Base-by-base conservation (phyloP, 345 rosid species). In the Limnanthes douglasii region DNA sequence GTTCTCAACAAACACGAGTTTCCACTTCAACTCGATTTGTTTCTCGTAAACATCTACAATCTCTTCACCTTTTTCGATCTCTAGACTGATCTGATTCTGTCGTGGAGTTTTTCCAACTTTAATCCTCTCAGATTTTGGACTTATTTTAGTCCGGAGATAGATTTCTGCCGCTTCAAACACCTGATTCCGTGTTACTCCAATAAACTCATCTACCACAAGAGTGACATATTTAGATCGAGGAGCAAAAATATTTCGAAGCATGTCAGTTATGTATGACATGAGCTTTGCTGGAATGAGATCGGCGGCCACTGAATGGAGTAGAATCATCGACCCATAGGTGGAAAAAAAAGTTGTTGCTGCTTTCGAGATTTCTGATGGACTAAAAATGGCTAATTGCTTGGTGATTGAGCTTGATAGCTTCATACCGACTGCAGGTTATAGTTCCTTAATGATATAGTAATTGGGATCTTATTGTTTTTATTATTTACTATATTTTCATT, bases 1-100 rank as follows among this genome's bases (percentile, higher is more conserved):
- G 4, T 62, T 57, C 10, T 61, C 44, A 16, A 48, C 39, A 11
- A 71, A 63, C 21, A 59, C 51, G 24, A 82, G 46, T 29, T 52
- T 39, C 85, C 90, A 77, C 14, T 41, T 54, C 34, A 69, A 42
- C 43, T 67, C 61, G 16, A 65, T 56, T 1, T 72, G 78, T 21
- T 57, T 45, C 8, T 65, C 53, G 44, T 57, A 82, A 6, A 23
- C 16, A 32, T 82, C 94, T 0, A 43, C 11, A 1, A 72, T 60
- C 32, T 63, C 75, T 46, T 77, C 85, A 4, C 46, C 47, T n/a
- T 64, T 51, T 22, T 71, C 90, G 39, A 74, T 51, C 37, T 70
- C 38, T 28, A 72, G 48, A 1, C 45, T 42, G 23, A 71, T 32
- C 19, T 70, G 48, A 12, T 65, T 54, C 35, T 77, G 82, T 38